These are phyloP conservation scores for Aspergillus caelatus DNA, from an alignment of 2,329 filamentous ascomycete genomes.

Conservation along the genomic window DNA sequence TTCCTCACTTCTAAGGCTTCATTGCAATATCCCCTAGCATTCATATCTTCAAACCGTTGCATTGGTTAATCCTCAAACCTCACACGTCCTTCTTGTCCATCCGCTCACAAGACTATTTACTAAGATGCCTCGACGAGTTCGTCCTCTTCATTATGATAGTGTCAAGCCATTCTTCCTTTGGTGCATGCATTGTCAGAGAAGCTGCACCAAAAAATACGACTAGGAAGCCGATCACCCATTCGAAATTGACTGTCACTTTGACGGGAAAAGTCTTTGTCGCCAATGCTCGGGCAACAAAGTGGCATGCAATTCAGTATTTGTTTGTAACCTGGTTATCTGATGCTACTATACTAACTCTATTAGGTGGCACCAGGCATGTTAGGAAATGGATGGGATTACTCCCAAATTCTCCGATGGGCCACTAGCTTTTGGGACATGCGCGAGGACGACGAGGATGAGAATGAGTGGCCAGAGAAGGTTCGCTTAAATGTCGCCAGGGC, in stretches of 20 bases:
- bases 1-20: not conserved
- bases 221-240: not conserved
- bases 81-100: too few species aligned
- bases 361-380: not conserved
- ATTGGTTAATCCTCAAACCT: too few species aligned
- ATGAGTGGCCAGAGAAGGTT: not conserved
- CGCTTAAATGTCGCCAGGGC: not conserved
- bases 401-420: not conserved
- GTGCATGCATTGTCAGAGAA: not conserved
- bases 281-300: not conserved
- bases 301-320: not conserved
- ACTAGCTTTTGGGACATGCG: not conserved
- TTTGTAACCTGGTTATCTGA: not conserved
- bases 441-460: not conserved
- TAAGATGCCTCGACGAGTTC: not conserved
- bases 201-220: not conserved
- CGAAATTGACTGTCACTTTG: not conserved
- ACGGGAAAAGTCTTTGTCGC: not conserved
- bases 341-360: not conserved
- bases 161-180: not conserved
- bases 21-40: rapidly evolving
- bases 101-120: not conserved
- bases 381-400: not conserved
- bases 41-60: not conserved
- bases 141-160: not conserved